Evolutionary conservation across 148 eudicot genomes (phyloP).

Genomic region (Cornus suecica): DNA sequence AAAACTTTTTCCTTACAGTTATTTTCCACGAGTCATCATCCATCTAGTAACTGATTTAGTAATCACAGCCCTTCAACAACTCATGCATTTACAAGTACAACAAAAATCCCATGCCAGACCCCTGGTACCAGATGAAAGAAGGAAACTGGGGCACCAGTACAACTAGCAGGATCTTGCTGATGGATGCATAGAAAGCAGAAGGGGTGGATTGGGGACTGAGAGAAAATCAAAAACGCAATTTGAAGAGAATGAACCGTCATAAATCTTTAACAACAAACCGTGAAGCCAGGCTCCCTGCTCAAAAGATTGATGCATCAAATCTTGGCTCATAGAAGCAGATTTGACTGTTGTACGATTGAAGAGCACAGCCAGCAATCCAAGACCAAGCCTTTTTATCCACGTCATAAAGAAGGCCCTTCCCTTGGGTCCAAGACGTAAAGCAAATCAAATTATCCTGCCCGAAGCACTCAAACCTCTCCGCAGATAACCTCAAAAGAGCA

Average conservation of each 20-base stretch:
- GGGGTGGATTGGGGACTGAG: neutral
- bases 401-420: conserved; percentile 87
- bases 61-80: neutral
- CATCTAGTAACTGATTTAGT: conserved; percentile 8
- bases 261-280: neutral
- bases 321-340: conserved; percentile 98
- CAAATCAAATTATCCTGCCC: conserved; percentile 92
- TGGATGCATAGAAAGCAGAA: neutral
- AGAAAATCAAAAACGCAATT: neutral
- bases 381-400: conserved; percentile 96
- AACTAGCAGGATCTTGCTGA: neutral
- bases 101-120: neutral
- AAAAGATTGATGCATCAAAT: conserved; percentile 80
- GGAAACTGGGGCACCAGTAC: neutral
- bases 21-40: conserved; percentile 7
- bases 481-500: conserved; percentile 80
- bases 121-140: neutral
- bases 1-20: conserved; percentile 16
- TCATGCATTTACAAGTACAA: neutral
- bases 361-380: conserved; percentile 97
- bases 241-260: neutral
- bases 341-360: conserved; percentile 88
- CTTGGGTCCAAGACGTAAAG: conserved; percentile 98
- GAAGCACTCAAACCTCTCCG: conserved; percentile 97
- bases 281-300: conserved; percentile 11